Percentiles rank a stretch among this genome's conserved stretches.
phyloP scores from a whole-genome alignment of 1,284 basidiomycete species.

The Cryptococcus hybrid region DNA sequence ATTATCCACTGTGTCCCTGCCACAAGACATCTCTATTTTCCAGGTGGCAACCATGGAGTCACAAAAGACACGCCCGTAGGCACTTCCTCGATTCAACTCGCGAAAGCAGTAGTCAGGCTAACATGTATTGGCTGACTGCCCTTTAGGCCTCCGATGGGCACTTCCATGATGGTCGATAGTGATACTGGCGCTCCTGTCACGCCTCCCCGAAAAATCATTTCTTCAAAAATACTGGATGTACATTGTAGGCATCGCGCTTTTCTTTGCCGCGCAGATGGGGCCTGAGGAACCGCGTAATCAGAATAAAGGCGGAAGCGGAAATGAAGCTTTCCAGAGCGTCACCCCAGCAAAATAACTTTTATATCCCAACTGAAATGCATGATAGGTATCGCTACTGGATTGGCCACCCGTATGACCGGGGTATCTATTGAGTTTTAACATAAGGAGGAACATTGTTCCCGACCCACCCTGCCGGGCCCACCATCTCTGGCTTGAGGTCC shows the following conservation, averaged over 20 bases:
- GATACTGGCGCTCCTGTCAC: constrained; percentile 61
- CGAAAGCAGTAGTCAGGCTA: not conserved
- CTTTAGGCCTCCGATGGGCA: constrained; percentile 62
- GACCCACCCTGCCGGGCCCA: constrained; percentile 52
- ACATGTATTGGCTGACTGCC: not conserved
- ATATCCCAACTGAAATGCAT: no score
- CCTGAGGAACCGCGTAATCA: constrained; percentile 18
- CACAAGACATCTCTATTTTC: not conserved
- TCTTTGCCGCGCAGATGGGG: constrained; percentile 42
- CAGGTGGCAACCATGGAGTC: not conserved
- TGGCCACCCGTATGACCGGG: no score
- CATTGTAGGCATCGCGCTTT: constrained; percentile 58
- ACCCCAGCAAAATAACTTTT: no score
- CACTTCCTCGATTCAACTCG: not conserved
- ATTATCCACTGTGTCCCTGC: not conserved
- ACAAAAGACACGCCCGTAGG: not conserved
- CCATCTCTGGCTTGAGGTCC: constrained; percentile 77
- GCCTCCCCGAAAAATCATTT: constrained; percentile 70
- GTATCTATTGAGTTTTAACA: constrained; percentile 4
- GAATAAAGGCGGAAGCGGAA: not conserved
- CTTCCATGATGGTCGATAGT: constrained; percentile 63
- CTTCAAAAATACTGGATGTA: constrained; percentile 89
- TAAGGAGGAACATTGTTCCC: constrained; percentile 38
- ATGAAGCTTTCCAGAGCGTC: not conserved
- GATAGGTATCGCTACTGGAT: no score